Evolutionary conservation across 192 early-diverging fungal species (phyloP), one percentile per base, ranked within the genome.

Genomic region (Glomus cerebriforme): DNA sequence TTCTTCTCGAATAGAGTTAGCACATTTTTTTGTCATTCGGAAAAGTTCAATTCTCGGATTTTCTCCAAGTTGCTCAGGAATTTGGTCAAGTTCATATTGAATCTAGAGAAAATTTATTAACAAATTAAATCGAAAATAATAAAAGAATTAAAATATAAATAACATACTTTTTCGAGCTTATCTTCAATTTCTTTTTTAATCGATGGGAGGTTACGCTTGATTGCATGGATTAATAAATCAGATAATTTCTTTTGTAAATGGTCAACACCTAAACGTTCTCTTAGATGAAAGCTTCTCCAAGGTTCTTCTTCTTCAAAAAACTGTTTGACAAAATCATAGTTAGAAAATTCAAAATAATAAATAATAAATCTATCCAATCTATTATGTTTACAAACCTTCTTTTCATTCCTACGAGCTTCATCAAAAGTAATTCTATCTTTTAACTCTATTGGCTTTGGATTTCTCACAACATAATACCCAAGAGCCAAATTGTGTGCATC

Each of bases 401-500:
- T 9, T 60, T 74, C 54, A 27, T 12, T 15, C 62, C 22, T 34
- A 31, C 72, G n/a, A 29, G 73, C 73, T 8, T 35, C 58, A 22
- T 74, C 58, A 35, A 60, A 74, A 32, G 29, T 59, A 2, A 74
- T 60, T 35, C 24, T 15, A 3, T 24, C 17, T 19, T 3, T 22
- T 15, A 70, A 31, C 32, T 79, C 65, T 19, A 24, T 13, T 31
- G 35, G 29, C 1, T 34, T 83, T 31, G 86, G 87, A 64, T 83
- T 84, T 71, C 83, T 85, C 29, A 89, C 86, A 79, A 88, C 82
- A 77, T 81, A 89, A 58, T 89, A 89, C 2, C 87, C 88, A 19
- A 88, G 81, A 34, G 82, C 81, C 5, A 89, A 81, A 24, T 72
- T 34, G 68, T 87, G 87, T 22, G 82, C 71, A 60, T 89, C 81